A percentile compares a stretch with the other conserved stretches of the same genome.
Evolutionary conservation across 2,329 filamentous ascomycete genomes (phyloP).

Genomic region (Amauroascus verrucosus): DNA sequence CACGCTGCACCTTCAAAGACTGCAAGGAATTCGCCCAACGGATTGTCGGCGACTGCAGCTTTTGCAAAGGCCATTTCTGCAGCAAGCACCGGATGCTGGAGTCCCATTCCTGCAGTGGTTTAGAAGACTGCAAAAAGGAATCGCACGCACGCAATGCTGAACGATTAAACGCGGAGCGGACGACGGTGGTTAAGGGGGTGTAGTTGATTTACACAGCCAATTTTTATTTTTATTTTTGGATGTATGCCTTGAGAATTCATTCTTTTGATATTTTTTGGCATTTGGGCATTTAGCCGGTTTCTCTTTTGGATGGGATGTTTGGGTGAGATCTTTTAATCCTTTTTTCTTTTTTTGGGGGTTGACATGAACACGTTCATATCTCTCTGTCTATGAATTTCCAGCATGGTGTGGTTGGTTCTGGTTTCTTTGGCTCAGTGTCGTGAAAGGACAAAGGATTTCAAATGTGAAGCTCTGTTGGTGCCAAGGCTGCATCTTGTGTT

Average conservation of each 20-base stretch:
- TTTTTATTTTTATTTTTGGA: background rate
- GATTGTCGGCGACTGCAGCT: constrained; percentile 92
- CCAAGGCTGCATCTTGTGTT: background rate
- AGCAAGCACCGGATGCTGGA: constrained; percentile 89
- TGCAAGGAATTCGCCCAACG: constrained; percentile 81
- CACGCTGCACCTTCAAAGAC: constrained; percentile 75
- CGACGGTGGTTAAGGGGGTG: constrained; percentile 85
- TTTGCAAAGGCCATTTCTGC: constrained; percentile 90
- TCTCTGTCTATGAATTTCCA: background rate
- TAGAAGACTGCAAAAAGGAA: constrained; percentile 97
- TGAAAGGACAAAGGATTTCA: background rate
- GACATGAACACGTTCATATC: background rate
- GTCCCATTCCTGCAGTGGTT: constrained; percentile 81
- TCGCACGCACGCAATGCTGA: constrained; percentile 88
- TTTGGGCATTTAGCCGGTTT: constrained; percentile 1
- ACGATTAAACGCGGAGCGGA: constrained; percentile 84
- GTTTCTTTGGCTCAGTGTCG: background rate
- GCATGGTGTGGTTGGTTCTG: constrained; percentile 9
- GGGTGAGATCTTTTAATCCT: no score
- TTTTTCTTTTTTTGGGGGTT: background rate
- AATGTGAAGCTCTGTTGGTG: background rate
- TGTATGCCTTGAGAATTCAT: background rate
- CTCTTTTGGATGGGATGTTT: background rate
- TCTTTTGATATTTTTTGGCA: background rate
- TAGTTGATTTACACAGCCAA: constrained; percentile 33